Conservation (phyloP, 1,284 basidiomycete genomes). For the Boletus sp. region DNA sequence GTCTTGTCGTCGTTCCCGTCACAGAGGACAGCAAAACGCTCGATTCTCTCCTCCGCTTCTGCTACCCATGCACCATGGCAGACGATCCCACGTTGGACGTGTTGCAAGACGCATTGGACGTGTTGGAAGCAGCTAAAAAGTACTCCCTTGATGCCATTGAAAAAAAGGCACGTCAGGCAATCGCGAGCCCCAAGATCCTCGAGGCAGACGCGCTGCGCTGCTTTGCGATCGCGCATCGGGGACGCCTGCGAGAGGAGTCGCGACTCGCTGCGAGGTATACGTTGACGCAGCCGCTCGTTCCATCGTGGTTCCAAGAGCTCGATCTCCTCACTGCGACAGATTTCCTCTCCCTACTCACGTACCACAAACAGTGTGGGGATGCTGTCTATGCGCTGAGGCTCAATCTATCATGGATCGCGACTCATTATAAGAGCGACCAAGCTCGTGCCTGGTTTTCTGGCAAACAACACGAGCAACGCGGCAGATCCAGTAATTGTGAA, state of each 20-base stretch:
- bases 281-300: neutral
- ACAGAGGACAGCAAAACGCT: conserved; percentile 6
- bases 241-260: neutral
- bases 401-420: conserved; percentile 1
- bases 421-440: neutral
- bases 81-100: neutral
- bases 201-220: neutral
- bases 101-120: neutral
- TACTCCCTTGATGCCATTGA: neutral
- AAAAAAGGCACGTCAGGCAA: neutral
- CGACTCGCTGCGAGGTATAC: neutral
- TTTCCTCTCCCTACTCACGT: conserved; percentile 2
- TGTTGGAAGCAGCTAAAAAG: neutral
- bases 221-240: neutral
- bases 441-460: neutral
- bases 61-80: conserved; percentile 3
- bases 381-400: neutral
- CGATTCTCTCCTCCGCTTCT: conserved; percentile 8
- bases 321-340: neutral
- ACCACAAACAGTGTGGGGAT: conserved; percentile 6
- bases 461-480: fast-evolving
- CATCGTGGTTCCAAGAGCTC: conserved; percentile 2
- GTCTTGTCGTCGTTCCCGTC: conserved; percentile 2
- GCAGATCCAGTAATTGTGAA: neutral
- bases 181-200: neutral